phyloP scores from a whole-genome alignment of 1,284 basidiomycete species.

The Neotropicomus parvogracilis region DNA sequence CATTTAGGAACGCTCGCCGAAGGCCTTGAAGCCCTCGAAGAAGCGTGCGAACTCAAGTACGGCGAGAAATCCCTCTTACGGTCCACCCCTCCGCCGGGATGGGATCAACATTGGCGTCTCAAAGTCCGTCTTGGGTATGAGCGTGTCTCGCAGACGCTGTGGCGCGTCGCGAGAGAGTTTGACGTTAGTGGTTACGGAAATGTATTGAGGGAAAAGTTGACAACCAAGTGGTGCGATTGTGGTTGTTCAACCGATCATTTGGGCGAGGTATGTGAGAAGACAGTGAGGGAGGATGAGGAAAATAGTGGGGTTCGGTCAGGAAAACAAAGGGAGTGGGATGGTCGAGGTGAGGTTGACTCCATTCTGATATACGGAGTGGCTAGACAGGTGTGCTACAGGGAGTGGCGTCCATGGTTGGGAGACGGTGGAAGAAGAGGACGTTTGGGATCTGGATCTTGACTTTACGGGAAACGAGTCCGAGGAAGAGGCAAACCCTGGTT shows the following conservation, averaged over 20 bases:
- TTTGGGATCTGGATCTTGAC: constrained; percentile 66
- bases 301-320: constrained; percentile 50
- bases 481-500: constrained; percentile 40
- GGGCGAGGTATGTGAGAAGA: constrained; percentile 67
- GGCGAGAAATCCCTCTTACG: constrained; percentile 33
- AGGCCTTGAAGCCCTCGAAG: constrained; percentile 55
- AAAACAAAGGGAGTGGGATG: constrained; percentile 69
- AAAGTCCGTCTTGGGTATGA: constrained; percentile 63
- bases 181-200: constrained; percentile 65
- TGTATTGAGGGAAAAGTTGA: constrained; percentile 65
- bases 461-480: constrained; percentile 52
- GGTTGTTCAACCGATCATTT: constrained; percentile 72
- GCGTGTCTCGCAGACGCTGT: constrained; percentile 54
- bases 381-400: constrained; percentile 26
- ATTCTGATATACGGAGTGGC: not conserved
- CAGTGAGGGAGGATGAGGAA: constrained; percentile 63
- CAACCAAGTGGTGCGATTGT: constrained; percentile 70
- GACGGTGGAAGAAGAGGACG: constrained; percentile 66
- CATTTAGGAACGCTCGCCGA: constrained; percentile 55
- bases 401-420: constrained; percentile 65
- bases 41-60: constrained; percentile 54
- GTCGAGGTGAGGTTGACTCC: constrained; percentile 42
- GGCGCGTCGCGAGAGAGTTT: constrained; percentile 64
- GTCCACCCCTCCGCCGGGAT: constrained; percentile 37
- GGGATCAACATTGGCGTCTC: constrained; percentile 51